Evolutionary conservation across 2,329 filamentous ascomycete genomes (phyloP).

Genomic region (Colletotrichum siamense): DNA sequence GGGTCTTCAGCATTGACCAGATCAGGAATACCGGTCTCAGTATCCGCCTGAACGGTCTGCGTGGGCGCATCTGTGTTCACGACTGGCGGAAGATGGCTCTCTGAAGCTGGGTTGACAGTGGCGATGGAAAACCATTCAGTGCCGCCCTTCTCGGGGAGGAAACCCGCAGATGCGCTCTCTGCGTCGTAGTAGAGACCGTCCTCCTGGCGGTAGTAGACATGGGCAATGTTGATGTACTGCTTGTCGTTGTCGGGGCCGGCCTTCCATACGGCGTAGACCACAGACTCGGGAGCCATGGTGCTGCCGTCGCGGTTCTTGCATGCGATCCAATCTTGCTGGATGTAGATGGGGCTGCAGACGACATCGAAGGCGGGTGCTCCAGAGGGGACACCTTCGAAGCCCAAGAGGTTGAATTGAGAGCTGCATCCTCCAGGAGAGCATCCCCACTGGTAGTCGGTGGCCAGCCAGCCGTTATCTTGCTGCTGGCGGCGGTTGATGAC

Average conservation of each 20-base stretch:
- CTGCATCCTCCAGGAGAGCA: constrained; percentile 31
- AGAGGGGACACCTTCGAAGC: constrained; percentile 24
- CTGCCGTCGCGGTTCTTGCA: constrained; percentile 23
- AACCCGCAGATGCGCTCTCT: not conserved
- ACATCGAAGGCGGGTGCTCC: constrained; percentile 31
- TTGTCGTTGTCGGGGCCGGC: constrained; percentile 15
- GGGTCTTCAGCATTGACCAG: not conserved
- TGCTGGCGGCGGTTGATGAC: not conserved
- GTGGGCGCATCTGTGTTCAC: not conserved
- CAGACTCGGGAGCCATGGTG: constrained; percentile 2
- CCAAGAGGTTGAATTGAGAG: constrained; percentile 27
- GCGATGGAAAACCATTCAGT: not conserved
- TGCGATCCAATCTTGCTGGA: constrained; percentile 26
- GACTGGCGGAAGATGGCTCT: not conserved
- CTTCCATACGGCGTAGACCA: constrained; percentile 27
- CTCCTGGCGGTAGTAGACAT: constrained; percentile 22
- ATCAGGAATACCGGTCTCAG: not conserved
- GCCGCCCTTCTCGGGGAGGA: not conserved
- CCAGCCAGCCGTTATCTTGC: not conserved
- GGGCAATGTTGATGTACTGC: constrained; percentile 26
- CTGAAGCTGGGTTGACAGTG: not conserved
- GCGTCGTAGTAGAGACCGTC: not conserved
- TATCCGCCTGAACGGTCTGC: not conserved
- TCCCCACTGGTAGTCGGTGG: constrained; percentile 14
- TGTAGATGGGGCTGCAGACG: constrained; percentile 28